phyloP scores from a whole-genome alignment of 2,329 filamentous ascomycete genomes.

The Zarea fungicola region DNA sequence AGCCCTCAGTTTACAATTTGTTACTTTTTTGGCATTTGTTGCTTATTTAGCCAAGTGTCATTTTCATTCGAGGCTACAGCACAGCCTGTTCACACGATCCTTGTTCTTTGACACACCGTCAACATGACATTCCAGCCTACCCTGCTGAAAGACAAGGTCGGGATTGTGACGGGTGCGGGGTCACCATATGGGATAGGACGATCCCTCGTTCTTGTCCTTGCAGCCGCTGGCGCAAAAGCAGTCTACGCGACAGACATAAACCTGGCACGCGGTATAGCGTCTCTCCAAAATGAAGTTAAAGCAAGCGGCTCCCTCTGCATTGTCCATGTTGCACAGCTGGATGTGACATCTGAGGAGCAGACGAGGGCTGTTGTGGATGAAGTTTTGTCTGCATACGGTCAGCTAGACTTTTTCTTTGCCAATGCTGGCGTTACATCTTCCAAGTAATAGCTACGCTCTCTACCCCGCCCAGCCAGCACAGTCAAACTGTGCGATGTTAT shows the following conservation, averaged over 20 bases:
- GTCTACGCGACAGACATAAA: constrained; percentile 19
- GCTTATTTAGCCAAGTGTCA: no score
- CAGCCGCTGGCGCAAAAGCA: constrained; percentile 16
- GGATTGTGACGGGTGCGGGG: constrained; percentile 23
- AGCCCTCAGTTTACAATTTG: no score
- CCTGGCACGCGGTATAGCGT: constrained; percentile 9
- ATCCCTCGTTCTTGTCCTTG: constrained; percentile 19
- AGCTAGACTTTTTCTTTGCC: constrained; percentile 20
- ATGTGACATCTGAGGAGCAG: constrained; percentile 10
- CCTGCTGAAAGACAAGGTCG: constrained; percentile 18
- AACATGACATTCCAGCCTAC: no score
- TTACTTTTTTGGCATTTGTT: no score
- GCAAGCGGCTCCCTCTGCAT: background rate
- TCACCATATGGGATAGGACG: constrained; percentile 23
- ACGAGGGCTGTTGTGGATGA: constrained; percentile 1
- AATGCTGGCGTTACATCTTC: constrained; percentile 17
- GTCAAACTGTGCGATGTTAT: no score
- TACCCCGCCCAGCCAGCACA: background rate
- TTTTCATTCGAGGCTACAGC: no score
- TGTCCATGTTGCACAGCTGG: constrained; percentile 1
- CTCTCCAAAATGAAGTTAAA: background rate
- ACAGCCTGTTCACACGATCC: no score
- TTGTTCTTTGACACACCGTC: no score
- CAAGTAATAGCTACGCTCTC: constrained; percentile 9
- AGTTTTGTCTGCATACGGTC: constrained; percentile 8